A percentile compares a stretch with the other conserved stretches of the same genome.
Conservation (phyloP, 805 yeast species). For the Cyberlindnera suaveolens region DNA sequence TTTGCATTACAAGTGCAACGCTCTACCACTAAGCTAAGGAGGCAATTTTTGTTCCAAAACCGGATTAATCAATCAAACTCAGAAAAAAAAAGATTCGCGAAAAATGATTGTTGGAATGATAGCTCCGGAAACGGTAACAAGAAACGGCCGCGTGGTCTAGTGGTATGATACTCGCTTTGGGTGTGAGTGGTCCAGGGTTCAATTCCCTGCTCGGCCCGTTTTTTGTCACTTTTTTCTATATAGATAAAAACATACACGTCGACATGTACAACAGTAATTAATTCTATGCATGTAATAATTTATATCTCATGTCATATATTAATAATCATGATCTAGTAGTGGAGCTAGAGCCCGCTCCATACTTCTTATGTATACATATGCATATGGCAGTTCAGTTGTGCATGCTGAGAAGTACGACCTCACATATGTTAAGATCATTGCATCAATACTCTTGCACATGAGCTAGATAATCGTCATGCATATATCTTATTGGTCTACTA, state of each 20-base stretch:
- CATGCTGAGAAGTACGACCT: neutral
- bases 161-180: constrained; percentile 29
- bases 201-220: constrained; percentile 27
- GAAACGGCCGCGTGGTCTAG: constrained; percentile 26
- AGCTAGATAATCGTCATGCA: no score
- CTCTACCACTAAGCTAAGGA: constrained; percentile 99
- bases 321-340: neutral
- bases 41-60: constrained; percentile 39
- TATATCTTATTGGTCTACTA: no score
- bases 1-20: constrained; percentile 99
- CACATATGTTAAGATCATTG: neutral
- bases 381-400: neutral
- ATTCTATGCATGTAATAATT: no score
- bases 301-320: no score
- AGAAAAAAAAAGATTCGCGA: neutral
- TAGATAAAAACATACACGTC: no score
- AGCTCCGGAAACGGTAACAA: neutral
- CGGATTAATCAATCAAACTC: neutral
- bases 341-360: no score
- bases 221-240: constrained; percentile 1
- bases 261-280: no score
- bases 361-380: no score
- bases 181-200: constrained; percentile 29
- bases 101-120: no score
- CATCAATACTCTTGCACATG: no score